Base-by-base conservation (phyloP, 1,284 basidiomycete species). In the Marasmius oreades region DNA sequence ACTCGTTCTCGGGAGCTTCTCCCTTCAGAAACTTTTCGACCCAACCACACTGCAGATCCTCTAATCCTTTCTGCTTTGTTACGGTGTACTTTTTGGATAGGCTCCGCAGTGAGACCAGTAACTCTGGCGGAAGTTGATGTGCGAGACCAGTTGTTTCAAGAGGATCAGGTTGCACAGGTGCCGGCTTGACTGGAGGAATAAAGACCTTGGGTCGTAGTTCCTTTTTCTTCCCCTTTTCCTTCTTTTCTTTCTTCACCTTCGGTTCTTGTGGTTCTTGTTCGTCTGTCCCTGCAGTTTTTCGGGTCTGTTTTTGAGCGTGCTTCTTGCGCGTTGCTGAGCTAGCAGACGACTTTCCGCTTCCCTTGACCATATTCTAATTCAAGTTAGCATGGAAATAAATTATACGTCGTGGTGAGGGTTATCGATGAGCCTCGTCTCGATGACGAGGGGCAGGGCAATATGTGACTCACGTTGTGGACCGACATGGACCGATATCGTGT, bases 51-150 rank as follows among this genome's bases (percentile, higher is more conserved):
- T 82, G 79, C 23, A 99, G 71, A 57, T 95, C 94, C 66, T 98
- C 96, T 58, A 98, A 73, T 0, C 93, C 95, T 63, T 91, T 87
- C 16, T 82, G 76, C 67, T 94, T 89, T 1, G 96, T 98, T 43
- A 93, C 82, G 18, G 84, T 82, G 61, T 97, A 95, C 76, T 97
- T 98, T 81, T 99, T 99, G 31, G 84, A 86, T 45, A 98, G 77
- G 55, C 86, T 84, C 52, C 93, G 76, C 50, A 98, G 77, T 1
- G 94, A 81, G 22, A 99, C 84, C 14, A 96, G 80, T 18, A 98
- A 77, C 48, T 95, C 93, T 0, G 94, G 82, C 0, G 91, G 88
- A 11, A 95, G 73, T n/a, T 75, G 75, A 65, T 86, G 80, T 11
- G 84, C 89, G 8, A 98, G 77, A 0, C 94, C 94, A 22, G 88